phyloP scores from a whole-genome alignment of 2,329 filamentous ascomycete genomes.

The Arthroderma sp. region DNA sequence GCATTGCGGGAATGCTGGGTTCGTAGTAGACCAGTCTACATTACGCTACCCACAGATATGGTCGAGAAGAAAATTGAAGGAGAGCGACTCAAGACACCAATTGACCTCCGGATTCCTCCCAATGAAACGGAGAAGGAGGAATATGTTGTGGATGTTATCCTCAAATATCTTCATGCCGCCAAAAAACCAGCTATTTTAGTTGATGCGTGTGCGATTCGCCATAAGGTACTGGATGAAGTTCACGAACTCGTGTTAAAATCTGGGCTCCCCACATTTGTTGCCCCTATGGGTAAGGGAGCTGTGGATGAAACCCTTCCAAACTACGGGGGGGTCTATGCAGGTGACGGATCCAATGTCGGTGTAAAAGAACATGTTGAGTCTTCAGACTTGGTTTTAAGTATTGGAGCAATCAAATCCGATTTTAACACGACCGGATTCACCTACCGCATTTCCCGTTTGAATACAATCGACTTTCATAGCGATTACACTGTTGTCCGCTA shows the following conservation, averaged over 20 bases:
- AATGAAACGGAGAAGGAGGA: constrained; percentile 60
- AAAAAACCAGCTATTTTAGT: constrained; percentile 63
- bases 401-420: constrained; percentile 29
- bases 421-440: constrained; percentile 56
- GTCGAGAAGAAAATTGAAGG: constrained; percentile 59
- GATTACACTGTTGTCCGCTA: constrained; percentile 60
- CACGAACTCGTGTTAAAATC: constrained; percentile 59
- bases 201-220: constrained; percentile 66
- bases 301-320: constrained; percentile 59
- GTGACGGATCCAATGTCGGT: constrained; percentile 51
- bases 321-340: constrained; percentile 71
- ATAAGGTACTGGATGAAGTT: constrained; percentile 57
- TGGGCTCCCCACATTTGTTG: constrained; percentile 63
- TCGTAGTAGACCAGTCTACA: constrained; percentile 43
- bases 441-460: constrained; percentile 61
- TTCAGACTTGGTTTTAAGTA: constrained; percentile 28
- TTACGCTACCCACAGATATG: constrained; percentile 40
- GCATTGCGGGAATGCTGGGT: constrained; percentile 38
- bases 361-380: constrained; percentile 26
- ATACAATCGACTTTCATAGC: constrained; percentile 70
- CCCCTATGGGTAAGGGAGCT: constrained; percentile 74
- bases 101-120: constrained; percentile 49
- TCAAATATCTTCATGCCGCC: constrained; percentile 56
- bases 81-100: constrained; percentile 49
- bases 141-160: constrained; percentile 62